These are phyloP conservation scores for Vanrija sp. DNA, from an alignment of 1,284 basidiomycete genomes.

Conservation along the genomic window DNA sequence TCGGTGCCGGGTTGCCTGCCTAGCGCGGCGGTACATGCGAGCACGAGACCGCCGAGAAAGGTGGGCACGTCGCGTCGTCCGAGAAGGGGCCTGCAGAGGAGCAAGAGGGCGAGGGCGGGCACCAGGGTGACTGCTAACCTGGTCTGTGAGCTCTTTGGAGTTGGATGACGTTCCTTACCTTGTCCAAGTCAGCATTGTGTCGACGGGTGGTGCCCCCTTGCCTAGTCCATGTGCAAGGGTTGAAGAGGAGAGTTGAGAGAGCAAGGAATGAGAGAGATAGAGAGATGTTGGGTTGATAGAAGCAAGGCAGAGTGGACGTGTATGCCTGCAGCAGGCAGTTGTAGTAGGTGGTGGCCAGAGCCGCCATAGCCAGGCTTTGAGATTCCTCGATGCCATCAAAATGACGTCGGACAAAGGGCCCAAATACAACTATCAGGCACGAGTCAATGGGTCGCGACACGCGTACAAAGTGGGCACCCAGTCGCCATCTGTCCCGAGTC, in stretches of 20 bases:
- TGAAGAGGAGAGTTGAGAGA: neutral
- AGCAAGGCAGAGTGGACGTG: too few species aligned
- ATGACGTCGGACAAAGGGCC: too few species aligned
- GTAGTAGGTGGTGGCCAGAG: too few species aligned
- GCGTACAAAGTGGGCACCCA: too few species aligned
- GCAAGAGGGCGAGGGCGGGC: slow-evolving; percentile 27
- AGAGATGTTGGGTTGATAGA: too few species aligned
- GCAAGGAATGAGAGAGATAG: neutral
- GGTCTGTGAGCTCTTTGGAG: neutral
- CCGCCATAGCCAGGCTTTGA: too few species aligned
- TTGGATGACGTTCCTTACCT: too few species aligned
- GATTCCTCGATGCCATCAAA: too few species aligned
- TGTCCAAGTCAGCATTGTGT: neutral
- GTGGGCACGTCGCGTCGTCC: slow-evolving; percentile 35
- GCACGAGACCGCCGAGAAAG: slow-evolving; percentile 29
- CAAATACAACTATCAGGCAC: too few species aligned
- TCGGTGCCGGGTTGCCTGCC: neutral
- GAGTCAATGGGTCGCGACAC: too few species aligned
- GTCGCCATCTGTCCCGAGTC: too few species aligned
- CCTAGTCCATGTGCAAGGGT: neutral
- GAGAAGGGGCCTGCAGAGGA: slow-evolving; percentile 30
- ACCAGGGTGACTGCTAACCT: slow-evolving; percentile 37
- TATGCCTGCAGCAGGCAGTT: too few species aligned
- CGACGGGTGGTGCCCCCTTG: neutral
- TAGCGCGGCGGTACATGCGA: slow-evolving; percentile 20